Conservation (phyloP, 768 basidiomycete species). For the Boletus pseudopeckii region DNA sequence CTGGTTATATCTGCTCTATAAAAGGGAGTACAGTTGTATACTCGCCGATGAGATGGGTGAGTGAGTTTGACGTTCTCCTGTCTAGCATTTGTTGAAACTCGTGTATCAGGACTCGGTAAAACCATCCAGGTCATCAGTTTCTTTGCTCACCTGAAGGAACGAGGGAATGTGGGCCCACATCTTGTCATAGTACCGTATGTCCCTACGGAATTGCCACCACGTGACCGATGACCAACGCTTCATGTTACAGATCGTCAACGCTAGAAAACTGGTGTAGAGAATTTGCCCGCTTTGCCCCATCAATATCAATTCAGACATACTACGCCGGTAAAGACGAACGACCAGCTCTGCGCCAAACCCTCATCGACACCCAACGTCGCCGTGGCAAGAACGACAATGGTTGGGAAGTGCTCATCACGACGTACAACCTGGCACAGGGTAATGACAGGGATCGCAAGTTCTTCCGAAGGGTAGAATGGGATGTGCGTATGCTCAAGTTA, state of each 20-base stretch:
- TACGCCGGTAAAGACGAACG: conserved; percentile 93
- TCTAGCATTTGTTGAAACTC: not conserved
- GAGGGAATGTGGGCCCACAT: conserved; percentile 78
- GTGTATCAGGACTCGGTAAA: conserved; percentile 82
- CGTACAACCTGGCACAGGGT: conserved; percentile 92
- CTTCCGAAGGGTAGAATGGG: conserved; percentile 87
- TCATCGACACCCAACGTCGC: conserved; percentile 56
- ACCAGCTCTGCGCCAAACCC: conserved; percentile 62
- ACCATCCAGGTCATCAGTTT: conserved; percentile 99
- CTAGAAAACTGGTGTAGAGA: conserved; percentile 99
- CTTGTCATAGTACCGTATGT: conserved; percentile 93
- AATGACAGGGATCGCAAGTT: conserved; percentile 87
- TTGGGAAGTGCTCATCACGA: conserved; percentile 94
- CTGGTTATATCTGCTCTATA: conserved; percentile 89
- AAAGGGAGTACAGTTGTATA: conserved; percentile 82
- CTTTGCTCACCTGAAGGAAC: conserved; percentile 83
- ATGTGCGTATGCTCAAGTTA: conserved; percentile 53
- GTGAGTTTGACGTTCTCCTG: conserved; percentile 21
- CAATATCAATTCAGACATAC: conserved; percentile 83
- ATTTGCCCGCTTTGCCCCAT: conserved; percentile 86
- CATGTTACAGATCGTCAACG: conserved; percentile 72
- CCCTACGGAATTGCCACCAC: not conserved
- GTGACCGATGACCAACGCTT: conserved; percentile 6
- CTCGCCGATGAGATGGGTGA: conserved; percentile 99
- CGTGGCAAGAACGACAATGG: conserved; percentile 50